A percentile compares a stretch with the other conserved stretches of the same genome.
These are phyloP conservation scores for Diaporthe destruens DNA, from an alignment of 2,329 filamentous ascomycete genomes.

Conservation along the genomic window DNA sequence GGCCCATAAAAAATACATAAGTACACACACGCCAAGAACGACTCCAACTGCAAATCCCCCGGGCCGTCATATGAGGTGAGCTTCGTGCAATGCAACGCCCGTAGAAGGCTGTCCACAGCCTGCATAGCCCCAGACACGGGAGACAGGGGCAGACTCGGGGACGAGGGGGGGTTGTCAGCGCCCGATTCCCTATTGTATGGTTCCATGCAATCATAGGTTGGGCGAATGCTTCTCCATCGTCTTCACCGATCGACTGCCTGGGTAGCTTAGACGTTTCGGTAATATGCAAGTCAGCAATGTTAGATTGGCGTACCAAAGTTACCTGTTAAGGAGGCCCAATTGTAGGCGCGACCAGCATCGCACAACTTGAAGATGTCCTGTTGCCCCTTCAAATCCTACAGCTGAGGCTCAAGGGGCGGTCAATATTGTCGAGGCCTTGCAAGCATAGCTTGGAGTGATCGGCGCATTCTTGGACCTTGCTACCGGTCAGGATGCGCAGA, in stretches of 20 bases:
- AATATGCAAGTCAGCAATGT: conserved; percentile 14
- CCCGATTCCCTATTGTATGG: neutral
- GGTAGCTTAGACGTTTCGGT: neutral
- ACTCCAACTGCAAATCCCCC: neutral
- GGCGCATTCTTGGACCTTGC: too few relatives aligned
- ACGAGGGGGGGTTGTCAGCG: too few relatives aligned
- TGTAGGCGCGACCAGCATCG: neutral
- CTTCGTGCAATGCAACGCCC: too few relatives aligned
- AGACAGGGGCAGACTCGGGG: neutral
- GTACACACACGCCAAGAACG: neutral
- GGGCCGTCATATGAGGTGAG: too few relatives aligned
- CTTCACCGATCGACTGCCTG: conserved; percentile 1
- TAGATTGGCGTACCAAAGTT: neutral
- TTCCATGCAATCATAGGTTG: neutral
- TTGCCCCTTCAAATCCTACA: too few relatives aligned
- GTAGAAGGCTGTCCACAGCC: too few relatives aligned
- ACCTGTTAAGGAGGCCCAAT: neutral
- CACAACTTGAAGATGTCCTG: neutral
- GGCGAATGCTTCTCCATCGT: neutral
- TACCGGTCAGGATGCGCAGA: neutral
- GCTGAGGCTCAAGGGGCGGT: too few relatives aligned
- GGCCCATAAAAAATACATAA: neutral
- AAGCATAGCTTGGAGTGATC: too few relatives aligned
- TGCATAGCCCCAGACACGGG: too few relatives aligned
- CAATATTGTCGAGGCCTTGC: too few relatives aligned